phyloP scores from a whole-genome alignment of 2,329 filamentous ascomycete species.

The Tolypocladium sp. region DNA sequence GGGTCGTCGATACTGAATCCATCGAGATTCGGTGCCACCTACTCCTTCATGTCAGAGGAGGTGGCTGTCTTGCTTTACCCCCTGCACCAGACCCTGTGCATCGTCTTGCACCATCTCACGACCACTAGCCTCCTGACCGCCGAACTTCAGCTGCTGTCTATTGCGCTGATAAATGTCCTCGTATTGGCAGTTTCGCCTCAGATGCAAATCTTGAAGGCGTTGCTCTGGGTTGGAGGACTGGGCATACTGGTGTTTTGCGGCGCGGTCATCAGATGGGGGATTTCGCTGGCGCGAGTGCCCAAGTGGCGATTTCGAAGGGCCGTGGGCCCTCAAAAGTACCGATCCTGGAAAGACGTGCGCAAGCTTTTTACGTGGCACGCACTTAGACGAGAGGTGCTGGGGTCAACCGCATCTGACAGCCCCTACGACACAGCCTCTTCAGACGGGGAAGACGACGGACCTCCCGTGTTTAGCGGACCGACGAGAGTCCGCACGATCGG shows the following conservation, averaged over 20 bases:
- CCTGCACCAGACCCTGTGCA: constrained; percentile 68
- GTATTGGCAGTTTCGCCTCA: constrained; percentile 74
- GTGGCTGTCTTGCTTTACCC: constrained; percentile 63
- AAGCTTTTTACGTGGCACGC: constrained; percentile 35
- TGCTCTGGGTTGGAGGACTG: constrained; percentile 80
- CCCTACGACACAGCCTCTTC: constrained; percentile 20
- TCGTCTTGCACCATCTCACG: constrained; percentile 68
- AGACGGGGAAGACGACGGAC: constrained; percentile 20
- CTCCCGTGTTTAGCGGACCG: constrained; percentile 9
- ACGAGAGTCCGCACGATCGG: constrained; percentile 21
- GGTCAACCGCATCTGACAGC: constrained; percentile 19
- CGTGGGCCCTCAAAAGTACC: constrained; percentile 24
- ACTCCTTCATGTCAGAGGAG: constrained; percentile 43
- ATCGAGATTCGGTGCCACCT: constrained; percentile 26
- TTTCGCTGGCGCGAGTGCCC: constrained; percentile 78
- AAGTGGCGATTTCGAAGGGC: constrained; percentile 76
- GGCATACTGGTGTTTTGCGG: constrained; percentile 64
- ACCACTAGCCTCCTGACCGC: constrained; percentile 81
- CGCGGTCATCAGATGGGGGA: constrained; percentile 70
- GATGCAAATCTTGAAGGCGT: constrained; percentile 70
- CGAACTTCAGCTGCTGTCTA: constrained; percentile 80
- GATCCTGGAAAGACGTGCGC: constrained; percentile 27
- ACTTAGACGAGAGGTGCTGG: constrained; percentile 30
- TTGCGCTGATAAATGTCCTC: constrained; percentile 71
- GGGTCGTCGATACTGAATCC: constrained; percentile 8